Evolutionary conservation across 2,329 filamentous ascomycete species (phyloP), one percentile per base, ranked within the genome.

Genomic region (Penicillium psychrosexuale): DNA sequence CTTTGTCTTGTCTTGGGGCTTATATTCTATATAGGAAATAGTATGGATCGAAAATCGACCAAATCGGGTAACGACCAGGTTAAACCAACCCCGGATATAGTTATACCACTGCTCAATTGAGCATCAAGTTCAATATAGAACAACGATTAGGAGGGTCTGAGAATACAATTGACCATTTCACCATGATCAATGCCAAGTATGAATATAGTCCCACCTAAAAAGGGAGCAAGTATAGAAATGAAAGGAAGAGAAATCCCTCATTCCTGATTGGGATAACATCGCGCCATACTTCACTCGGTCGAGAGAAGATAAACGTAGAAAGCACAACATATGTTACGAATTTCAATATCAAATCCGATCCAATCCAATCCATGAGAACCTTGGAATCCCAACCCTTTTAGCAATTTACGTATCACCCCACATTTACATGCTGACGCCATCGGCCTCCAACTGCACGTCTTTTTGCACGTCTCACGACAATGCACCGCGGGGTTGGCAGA

Each of bases 381-480:
- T 22, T 24, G 22, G 22, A 24, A 24, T 8, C 38, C 6, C 22
- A 15, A 27, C 28, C 17, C 42, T 17, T 12, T 22, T 30, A 27
- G 15, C 12, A 11, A 42, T 40, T 22, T 40, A 15, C 22, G 42
- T 45, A 1, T n/a, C 27, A 37, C 33, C 24, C 46, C 34, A 48
- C 28, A 28, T 19, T 38, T n/a, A 31, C 28, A 33, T 56, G 61
- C 61, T 65, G 62, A 65, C 62, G 62, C 62, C 62, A 65, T 65
- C 61, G 38, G 50, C 47, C 62, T 64, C 61, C 61, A 64, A 65
- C 43, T 61, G 52, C 61, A 64, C 62, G 62, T 53, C 59, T 64
- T 63, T 40, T 49, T 24, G n/a, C 34, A n/a, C 36, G 36, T 40
- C 13, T 40, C 28, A 42, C 19, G 22, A 24, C 30, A 51, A 40